These are phyloP conservation scores for Sphaerulina populicola DNA, from an alignment of 2,329 filamentous ascomycete genomes.

Conservation along the genomic window DNA sequence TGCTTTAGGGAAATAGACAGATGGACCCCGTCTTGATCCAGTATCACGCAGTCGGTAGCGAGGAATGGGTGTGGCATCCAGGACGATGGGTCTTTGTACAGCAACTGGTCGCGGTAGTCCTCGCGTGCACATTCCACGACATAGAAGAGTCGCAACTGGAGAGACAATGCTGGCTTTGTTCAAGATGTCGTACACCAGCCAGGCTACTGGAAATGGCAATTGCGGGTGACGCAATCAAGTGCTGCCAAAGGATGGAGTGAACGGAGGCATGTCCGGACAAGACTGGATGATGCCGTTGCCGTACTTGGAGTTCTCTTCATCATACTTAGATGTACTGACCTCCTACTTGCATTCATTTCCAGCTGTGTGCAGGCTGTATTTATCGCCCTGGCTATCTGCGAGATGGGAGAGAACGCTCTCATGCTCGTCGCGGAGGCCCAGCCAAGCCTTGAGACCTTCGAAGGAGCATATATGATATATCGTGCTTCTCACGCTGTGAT, in stretches of 20 bases:
- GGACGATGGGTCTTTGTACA: slow-evolving; percentile 16
- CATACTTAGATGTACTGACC: too few relatives aligned
- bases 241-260: background rate
- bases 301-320: background rate
- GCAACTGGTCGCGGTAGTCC: slow-evolving; percentile 19
- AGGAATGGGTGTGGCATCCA: slow-evolving; percentile 21
- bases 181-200: background rate
- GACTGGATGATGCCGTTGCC: background rate
- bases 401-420: too few relatives aligned
- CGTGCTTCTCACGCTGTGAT: too few relatives aligned
- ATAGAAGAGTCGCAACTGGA: background rate
- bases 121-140: slow-evolving; percentile 15
- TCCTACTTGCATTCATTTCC: too few relatives aligned
- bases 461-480: too few relatives aligned
- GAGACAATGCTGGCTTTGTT: slow-evolving; percentile 10
- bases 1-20: slow-evolving; percentile 12
- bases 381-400: too few relatives aligned
- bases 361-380: too few relatives aligned
- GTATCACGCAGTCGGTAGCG: slow-evolving; percentile 24
- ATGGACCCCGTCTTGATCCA: background rate
- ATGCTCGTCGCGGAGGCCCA: too few relatives aligned
- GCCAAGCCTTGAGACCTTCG: too few relatives aligned
- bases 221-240: background rate
- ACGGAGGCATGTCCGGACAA: background rate
- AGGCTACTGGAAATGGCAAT: background rate